Evolutionary conservation across 1,284 basidiomycete species (phyloP).

Genomic region (Heterobasidion irregulare): DNA sequence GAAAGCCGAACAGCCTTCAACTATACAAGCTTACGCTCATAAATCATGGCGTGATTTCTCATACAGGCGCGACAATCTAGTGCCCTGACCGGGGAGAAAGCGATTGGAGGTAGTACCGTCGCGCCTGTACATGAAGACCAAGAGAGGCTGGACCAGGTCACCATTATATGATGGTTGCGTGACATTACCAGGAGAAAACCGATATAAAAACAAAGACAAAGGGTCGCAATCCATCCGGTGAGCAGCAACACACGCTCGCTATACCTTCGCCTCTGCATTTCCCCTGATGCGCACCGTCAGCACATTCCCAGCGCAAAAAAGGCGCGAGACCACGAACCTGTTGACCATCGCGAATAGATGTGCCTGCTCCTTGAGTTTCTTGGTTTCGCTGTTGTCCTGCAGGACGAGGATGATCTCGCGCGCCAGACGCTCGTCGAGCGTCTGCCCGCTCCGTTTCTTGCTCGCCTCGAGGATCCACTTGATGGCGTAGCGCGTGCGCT

Average conservation of each 20-base stretch:
- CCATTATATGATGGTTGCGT: too few species aligned
- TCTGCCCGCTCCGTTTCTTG: conserved; percentile 40
- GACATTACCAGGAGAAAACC: too few species aligned
- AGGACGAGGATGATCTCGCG: conserved; percentile 66
- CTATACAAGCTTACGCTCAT: too few species aligned
- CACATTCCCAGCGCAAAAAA: neutral
- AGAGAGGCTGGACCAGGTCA: too few species aligned
- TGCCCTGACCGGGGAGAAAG: too few species aligned
- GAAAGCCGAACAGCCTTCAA: too few species aligned
- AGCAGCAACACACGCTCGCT: neutral
- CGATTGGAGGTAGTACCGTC: too few species aligned
- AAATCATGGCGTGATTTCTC: too few species aligned
- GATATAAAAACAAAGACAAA: too few species aligned
- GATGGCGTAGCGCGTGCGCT: conserved; percentile 61
- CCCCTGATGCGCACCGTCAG: conserved; percentile 5
- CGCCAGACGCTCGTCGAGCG: conserved; percentile 61
- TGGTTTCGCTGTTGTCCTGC: conserved; percentile 46
- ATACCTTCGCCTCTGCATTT: conserved; percentile 9
- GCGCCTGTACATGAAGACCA: too few species aligned
- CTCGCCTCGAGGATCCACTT: conserved; percentile 59
- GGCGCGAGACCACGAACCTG: conserved; percentile 44
- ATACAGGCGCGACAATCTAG: too few species aligned
- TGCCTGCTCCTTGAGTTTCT: conserved; percentile 50
- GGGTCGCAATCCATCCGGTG: neutral
- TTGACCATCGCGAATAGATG: conserved; percentile 75